These are phyloP conservation scores for Neurospora sp. DNA, from an alignment of 495 filamentous ascomycete genomes.

Conservation along the genomic window DNA sequence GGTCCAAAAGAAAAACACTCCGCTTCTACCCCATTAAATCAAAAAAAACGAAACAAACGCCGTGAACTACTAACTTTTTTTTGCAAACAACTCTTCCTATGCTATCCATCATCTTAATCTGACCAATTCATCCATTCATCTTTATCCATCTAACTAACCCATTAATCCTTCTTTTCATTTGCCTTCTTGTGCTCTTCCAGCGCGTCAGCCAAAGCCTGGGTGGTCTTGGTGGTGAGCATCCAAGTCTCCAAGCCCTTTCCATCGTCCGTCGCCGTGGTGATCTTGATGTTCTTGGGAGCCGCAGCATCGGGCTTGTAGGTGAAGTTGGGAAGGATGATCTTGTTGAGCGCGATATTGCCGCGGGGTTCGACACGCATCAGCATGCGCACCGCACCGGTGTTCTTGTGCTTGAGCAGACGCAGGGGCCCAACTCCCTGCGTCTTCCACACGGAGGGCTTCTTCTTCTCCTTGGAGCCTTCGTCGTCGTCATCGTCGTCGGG, in stretches of 20 bases:
- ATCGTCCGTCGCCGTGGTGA: constrained; percentile 41
- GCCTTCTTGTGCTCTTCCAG: constrained; percentile 39
- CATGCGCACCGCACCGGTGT: constrained; percentile 50
- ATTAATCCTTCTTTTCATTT: constrained; percentile 27
- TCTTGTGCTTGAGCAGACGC: constrained; percentile 56
- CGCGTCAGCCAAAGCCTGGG: constrained; percentile 33
- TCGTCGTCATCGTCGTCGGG: constrained; percentile 27
- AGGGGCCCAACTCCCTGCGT: constrained; percentile 53
- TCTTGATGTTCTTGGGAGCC: constrained; percentile 44
- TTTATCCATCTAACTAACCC: background rate
- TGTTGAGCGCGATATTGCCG: constrained; percentile 60
- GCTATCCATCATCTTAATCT: background rate
- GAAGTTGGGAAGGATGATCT: constrained; percentile 44
- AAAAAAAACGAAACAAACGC: background rate
- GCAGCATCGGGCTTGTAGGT: constrained; percentile 41
- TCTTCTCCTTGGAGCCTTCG: constrained; percentile 17
- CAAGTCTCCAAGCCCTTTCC: constrained; percentile 47
- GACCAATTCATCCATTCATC: background rate
- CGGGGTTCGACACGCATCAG: constrained; percentile 59
- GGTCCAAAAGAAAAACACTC: background rate
- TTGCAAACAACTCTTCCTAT: background rate
- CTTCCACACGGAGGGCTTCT: constrained; percentile 40
- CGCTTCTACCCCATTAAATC: background rate
- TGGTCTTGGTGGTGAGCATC: constrained; percentile 52
- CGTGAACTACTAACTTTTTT: background rate